Evolutionary conservation across 2,329 filamentous ascomycete species (phyloP), one percentile per base, ranked within the genome.

Genomic region (Trichophyton mentagrophytes): DNA sequence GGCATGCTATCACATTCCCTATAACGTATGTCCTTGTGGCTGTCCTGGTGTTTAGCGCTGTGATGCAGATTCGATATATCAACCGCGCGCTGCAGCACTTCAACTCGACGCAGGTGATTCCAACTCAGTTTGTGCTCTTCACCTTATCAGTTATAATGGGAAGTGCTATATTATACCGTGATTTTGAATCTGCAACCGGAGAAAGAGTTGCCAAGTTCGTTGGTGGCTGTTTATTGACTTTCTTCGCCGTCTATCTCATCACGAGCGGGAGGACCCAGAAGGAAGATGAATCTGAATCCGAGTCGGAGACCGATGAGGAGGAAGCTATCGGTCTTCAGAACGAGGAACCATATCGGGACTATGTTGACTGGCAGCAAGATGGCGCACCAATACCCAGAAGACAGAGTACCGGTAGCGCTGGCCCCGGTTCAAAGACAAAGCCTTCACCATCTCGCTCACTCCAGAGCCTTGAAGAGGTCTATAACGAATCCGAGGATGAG

Each of bases 41-140:
- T 58, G 81, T 97, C 57, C 81, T 99, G 27, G 79, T 93, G 17
- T 82, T 78, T 53, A 97, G 92, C 0, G 93, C 93, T 5, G 79
- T 99, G 62, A 90, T 97, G 87, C 93, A 99, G 75, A 92, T 99
- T 67, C 92, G 90, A 70, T 99, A 97, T 71, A 83, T 99, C 71
- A 99, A 97, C 76, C 88, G 84, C 58, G 86, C 87, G 0, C 79
- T 99, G 59, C 91, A 96, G 71, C 85, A 89, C 55, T 99, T 97
- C 76, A 90, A 96, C 73, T 96, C 93, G 5, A 99, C 93, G 0
- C 90, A 96, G 72, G 93, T 99, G 66, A 99, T 99, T 64, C 93
- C 93, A 0, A 93, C 93, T 13, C 93, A 99, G 69, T 99, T 99
- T 68, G 93, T 99, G 57, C 83, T 95, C 64, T 99, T 99, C 72